Conservation (phyloP, 2,329 filamentous ascomycete genomes). For the Colletotrichum chrysophilum region DNA sequence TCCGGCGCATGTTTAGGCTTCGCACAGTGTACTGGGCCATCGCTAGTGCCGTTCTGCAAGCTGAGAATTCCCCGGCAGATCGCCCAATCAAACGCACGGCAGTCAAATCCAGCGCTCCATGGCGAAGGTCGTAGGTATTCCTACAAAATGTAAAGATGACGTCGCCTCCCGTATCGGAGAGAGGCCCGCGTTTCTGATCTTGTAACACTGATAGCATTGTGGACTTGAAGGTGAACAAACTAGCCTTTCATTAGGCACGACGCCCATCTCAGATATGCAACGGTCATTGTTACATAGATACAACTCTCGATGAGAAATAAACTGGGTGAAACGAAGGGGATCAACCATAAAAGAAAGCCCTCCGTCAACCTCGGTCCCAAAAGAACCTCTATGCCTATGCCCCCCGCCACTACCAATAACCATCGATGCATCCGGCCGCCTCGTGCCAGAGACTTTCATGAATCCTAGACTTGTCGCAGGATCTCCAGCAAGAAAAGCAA, state of each 20-base stretch:
- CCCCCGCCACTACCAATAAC: background rate
- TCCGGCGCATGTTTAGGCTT: background rate
- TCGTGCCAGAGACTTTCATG: background rate
- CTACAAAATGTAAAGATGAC: background rate
- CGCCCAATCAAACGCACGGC: background rate
- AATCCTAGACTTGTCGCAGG: background rate
- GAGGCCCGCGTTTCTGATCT: background rate
- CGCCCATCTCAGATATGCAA: background rate
- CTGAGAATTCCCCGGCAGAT: background rate
- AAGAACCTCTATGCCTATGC: background rate
- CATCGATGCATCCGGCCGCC: background rate
- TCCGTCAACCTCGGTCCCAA: background rate
- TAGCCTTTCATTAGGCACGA: background rate
- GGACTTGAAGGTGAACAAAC: background rate
- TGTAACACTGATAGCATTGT: background rate
- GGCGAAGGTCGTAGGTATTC: background rate
- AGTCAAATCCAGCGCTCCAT: background rate
- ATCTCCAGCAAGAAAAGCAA: conserved; percentile 4
- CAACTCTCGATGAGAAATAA: background rate
- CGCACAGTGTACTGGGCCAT: background rate
- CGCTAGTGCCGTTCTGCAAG: background rate
- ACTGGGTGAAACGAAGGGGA: background rate
- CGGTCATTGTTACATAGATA: background rate
- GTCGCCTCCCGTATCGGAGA: accelerated
- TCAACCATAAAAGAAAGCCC: background rate